These are phyloP conservation scores for Phytophthora pini DNA, from an alignment of 352 stramenopile species.

Conservation along the genomic window DNA sequence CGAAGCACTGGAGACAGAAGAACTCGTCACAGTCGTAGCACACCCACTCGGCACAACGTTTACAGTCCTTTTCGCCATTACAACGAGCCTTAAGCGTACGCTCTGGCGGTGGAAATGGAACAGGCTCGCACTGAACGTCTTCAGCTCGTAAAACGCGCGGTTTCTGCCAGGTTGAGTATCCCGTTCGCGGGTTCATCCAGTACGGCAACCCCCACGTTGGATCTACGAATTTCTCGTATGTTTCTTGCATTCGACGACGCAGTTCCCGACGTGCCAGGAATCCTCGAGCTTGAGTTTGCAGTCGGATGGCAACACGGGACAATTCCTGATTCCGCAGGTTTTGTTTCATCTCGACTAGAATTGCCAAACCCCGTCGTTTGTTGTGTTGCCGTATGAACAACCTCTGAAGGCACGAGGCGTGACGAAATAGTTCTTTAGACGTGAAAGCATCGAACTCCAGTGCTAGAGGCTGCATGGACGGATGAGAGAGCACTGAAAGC, in stretches of 20 bases:
- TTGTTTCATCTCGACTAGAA: slow-evolving; percentile 34
- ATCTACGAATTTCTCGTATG: slow-evolving; percentile 82
- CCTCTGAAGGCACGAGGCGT: slow-evolving; percentile 41
- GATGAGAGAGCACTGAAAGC: slow-evolving; percentile 45
- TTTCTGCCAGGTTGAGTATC: slow-evolving; percentile 79
- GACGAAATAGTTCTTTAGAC: slow-evolving; percentile 28
- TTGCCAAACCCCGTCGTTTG: slow-evolving; percentile 23
- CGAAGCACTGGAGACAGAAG: slow-evolving; percentile 58
- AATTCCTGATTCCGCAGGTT: slow-evolving; percentile 21
- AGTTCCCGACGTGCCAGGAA: slow-evolving; percentile 44
- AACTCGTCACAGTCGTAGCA: slow-evolving; percentile 67
- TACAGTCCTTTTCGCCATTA: slow-evolving; percentile 49
- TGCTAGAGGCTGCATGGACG: slow-evolving; percentile 30
- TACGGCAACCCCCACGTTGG: slow-evolving; percentile 67
- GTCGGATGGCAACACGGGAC: slow-evolving; percentile 27
- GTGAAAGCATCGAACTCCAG: slow-evolving; percentile 32
- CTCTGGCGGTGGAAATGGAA: slow-evolving; percentile 52
- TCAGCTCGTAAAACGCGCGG: slow-evolving; percentile 50
- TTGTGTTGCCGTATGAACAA: slow-evolving; percentile 35
- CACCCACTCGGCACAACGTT: slow-evolving; percentile 59
- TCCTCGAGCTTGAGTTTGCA: slow-evolving; percentile 45
- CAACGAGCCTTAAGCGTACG: slow-evolving; percentile 52
- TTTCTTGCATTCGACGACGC: slow-evolving; percentile 39
- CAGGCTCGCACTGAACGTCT: slow-evolving; percentile 55
- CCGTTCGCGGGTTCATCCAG: slow-evolving; percentile 72